Percentiles rank a stretch among this genome's conserved stretches.
These are phyloP conservation scores for Pseudocohnilembus persalinus DNA, from an alignment of 169 alveolate species.

Conservation along the genomic window DNA sequence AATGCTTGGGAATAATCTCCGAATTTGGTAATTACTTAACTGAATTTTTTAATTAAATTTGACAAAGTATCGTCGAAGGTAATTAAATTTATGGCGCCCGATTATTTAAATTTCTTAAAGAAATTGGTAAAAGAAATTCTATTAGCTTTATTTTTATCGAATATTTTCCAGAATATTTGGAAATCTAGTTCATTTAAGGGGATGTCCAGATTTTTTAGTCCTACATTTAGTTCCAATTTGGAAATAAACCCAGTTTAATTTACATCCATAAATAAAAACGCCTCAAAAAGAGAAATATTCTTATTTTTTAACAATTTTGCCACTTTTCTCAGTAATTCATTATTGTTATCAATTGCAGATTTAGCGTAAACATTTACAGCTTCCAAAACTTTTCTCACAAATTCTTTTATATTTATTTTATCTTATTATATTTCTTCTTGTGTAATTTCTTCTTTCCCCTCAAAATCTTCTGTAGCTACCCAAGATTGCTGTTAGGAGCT, in stretches of 20 bases:
- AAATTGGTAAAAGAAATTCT: conserved; percentile 4
- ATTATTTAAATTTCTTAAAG: conserved; percentile 9
- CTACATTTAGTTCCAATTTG: conserved; percentile 12
- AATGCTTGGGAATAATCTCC: conserved; percentile 16
- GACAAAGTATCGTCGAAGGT: conserved; percentile 15
- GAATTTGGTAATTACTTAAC: not conserved
- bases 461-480: not conserved
- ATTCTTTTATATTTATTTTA: conserved; percentile 8
- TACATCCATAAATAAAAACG: conserved; percentile 16
- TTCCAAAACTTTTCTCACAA: conserved; percentile 1
- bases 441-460: not conserved
- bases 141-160: not conserved
- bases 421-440: not conserved
- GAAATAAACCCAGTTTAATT: conserved; percentile 9
- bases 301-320: conserved; percentile 9
- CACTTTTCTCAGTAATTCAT: conserved; percentile 14
- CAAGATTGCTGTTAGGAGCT: too few relatives aligned
- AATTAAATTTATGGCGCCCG: conserved; percentile 3
- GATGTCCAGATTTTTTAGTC: conserved; percentile 18
- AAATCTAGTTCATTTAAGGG: conserved; percentile 8
- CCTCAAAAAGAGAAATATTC: conserved; percentile 13
- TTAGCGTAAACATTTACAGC: conserved; percentile 16
- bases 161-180: not conserved
- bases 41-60: conserved; percentile 14
- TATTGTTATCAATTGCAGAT: conserved; percentile 5